Base-by-base conservation (phyloP, 1,284 basidiomycete species). In the Apiotrichum veenhuisii region DNA sequence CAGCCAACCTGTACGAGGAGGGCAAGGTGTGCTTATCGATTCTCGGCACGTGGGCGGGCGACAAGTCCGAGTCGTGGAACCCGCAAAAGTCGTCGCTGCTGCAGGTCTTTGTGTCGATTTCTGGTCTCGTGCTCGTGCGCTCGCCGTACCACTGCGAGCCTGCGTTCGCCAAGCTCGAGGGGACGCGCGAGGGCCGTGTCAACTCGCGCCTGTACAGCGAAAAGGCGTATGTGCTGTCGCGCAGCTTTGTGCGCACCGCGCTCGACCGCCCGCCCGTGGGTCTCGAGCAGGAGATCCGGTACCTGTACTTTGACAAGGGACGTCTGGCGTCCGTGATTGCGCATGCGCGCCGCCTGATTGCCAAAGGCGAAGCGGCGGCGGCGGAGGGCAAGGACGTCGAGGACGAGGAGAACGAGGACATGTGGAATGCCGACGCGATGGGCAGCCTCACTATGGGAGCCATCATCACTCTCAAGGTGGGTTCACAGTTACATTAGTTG, bases 131-230 rank as follows among this genome's bases (percentile, higher is more conserved):
- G 11, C 82, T 97, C 9, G 91, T 95, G 8, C 88, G 89, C 68
- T 87, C 93, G 69, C 92, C 92, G 81, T 96, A 89, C 85, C 93
- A 89, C 70, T 93, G 90, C 67, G 91, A 93, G 68, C 92, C 92
- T 25, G 89, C 89, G 0, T 93, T 72, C 41, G 91, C 94, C 71
- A 95, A 92, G 72, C 80, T 93, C 38, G 81, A 89, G 61, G 89
- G 89, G 1, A 95, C 92, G 1, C 85, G 87, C 61, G 93, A 95
- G 71, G 91, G 89, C 22, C 87, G 82, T 48, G 84, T 93, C 58
- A 95, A 93, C 57, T 77, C 76, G 51, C 69, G 71, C 15, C 62
- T 70, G 33, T 72, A 73, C 57, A 67, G 65, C 38, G 93, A 96
- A 76, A 94, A 93, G 76, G 91, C 91, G 2, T 96, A 89, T 68